These are phyloP conservation scores for Brassica cretica DNA, from an alignment of 345 rosid species.

Conservation along the genomic window DNA sequence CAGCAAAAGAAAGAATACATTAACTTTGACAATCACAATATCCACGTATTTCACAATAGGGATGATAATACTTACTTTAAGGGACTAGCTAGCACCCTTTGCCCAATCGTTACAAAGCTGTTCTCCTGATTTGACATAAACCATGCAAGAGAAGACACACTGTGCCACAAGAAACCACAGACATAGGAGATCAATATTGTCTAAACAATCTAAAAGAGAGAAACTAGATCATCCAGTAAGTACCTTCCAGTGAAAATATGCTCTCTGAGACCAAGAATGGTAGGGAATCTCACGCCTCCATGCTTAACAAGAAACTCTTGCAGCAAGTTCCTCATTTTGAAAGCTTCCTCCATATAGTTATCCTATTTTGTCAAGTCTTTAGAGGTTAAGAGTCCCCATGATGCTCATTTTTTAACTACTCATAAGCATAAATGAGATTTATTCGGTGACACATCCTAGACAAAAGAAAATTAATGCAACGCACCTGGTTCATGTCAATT, in stretches of 20 bases:
- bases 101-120: conserved; percentile 82
- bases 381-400: conserved; percentile 9
- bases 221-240: not conserved
- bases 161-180: conserved; percentile 40
- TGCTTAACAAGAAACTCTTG: conserved; percentile 73
- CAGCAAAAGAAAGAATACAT: conserved; percentile 16
- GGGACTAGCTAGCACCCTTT: conserved; percentile 77
- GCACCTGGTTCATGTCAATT: conserved; percentile 68
- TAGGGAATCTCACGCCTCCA: conserved; percentile 70
- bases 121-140: conserved; percentile 89
- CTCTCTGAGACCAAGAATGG: conserved; percentile 79
- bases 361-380: conserved; percentile 43
- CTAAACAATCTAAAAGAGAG: conserved; percentile 1
- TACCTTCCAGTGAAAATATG: conserved; percentile 93
- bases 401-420: conserved; percentile 6
- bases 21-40: conserved; percentile 6
- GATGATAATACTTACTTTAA: conserved; percentile 47
- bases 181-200: conserved; percentile 16
- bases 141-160: conserved; percentile 92
- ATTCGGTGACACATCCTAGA: not conserved
- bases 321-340: conserved; percentile 80
- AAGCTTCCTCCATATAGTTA: conserved; percentile 86
- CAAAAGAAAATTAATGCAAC: not conserved
- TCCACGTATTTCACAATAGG: conserved; percentile 15
- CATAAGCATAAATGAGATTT: not conserved